Conservation (phyloP, 2,329 filamentous ascomycete species). For the Xylariales sp. region DNA sequence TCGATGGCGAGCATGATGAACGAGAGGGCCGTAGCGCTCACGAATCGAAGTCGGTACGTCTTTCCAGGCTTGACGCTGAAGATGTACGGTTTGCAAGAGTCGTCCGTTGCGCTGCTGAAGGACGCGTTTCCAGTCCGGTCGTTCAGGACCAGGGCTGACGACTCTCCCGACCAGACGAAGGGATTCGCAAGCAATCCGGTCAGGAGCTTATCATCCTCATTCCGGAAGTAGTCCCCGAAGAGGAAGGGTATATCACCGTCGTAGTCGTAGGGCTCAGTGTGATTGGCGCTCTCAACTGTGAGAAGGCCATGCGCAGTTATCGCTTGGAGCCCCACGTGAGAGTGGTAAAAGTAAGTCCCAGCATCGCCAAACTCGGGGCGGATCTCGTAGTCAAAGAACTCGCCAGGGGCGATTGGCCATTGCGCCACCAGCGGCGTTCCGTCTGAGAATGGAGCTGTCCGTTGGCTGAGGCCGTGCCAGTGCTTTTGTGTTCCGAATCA, state of each 20-base stretch:
- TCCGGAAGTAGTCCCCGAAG: slow-evolving; percentile 53
- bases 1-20: slow-evolving; percentile 52
- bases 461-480: slow-evolving; percentile 62
- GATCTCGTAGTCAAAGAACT: slow-evolving; percentile 67
- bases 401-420: slow-evolving; percentile 58
- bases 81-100: slow-evolving; percentile 39
- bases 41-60: slow-evolving; percentile 58
- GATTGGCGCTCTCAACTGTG: slow-evolving; percentile 47
- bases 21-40: slow-evolving; percentile 52
- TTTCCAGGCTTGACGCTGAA: slow-evolving; percentile 56
- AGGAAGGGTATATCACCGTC: slow-evolving; percentile 56
- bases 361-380: slow-evolving; percentile 45
- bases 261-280: slow-evolving; percentile 49
- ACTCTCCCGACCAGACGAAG: slow-evolving; percentile 57
- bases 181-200: slow-evolving; percentile 41
- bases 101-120: slow-evolving; percentile 26
- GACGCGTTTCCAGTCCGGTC: slow-evolving; percentile 41
- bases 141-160: slow-evolving; percentile 53
- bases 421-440: slow-evolving; percentile 56
- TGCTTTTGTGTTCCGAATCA: slow-evolving; percentile 47
- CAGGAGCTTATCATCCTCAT: slow-evolving; percentile 47
- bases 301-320: slow-evolving; percentile 52
- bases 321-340: slow-evolving; percentile 60
- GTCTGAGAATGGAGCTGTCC: slow-evolving; percentile 59
- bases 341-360: slow-evolving; percentile 67